Evolutionary conservation across 2,329 filamentous ascomycete genomes (phyloP).

Genomic region (Claviceps lovelessii): DNA sequence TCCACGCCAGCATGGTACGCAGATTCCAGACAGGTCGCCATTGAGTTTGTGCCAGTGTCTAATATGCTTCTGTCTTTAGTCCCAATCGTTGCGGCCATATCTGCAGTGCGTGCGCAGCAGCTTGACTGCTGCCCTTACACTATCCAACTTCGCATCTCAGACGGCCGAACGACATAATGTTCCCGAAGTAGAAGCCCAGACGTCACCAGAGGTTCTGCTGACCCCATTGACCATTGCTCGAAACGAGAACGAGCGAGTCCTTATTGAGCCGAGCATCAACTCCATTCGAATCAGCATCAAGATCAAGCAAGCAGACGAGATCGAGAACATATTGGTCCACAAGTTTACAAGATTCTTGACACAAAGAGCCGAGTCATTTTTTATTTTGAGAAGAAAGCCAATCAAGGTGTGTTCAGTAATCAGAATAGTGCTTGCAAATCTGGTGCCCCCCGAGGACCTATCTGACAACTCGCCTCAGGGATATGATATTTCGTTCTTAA

Average conservation of each 20-base stretch:
- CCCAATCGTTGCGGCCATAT: constrained; percentile 92
- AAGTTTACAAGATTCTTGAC: constrained; percentile 97
- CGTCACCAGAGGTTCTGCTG: constrained; percentile 83
- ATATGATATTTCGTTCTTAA: constrained; percentile 96
- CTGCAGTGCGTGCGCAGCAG: constrained; percentile 91
- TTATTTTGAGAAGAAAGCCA: constrained; percentile 86
- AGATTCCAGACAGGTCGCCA: not conserved
- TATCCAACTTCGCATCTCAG: constrained; percentile 92
- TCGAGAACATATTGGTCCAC: constrained; percentile 93
- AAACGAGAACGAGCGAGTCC: constrained; percentile 92
- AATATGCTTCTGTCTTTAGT: constrained; percentile 35
- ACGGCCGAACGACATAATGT: constrained; percentile 95
- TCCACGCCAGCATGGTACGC: not conserved
- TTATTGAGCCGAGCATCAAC: constrained; percentile 95
- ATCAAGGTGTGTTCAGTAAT: constrained; percentile 54
- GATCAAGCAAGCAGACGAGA: constrained; percentile 99
- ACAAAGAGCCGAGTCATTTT: constrained; percentile 91
- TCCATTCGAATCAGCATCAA: constrained; percentile 93
- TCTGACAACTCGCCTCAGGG: constrained; percentile 39
- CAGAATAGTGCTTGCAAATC: not conserved
- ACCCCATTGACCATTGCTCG: constrained; percentile 82
- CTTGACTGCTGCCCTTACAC: constrained; percentile 78
- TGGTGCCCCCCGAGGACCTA: not conserved
- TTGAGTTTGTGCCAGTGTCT: not conserved
- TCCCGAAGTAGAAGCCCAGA: constrained; percentile 86